Evolutionary conservation across 2,329 filamentous ascomycete species (phyloP).

Genomic region (Cercospora beticola): DNA sequence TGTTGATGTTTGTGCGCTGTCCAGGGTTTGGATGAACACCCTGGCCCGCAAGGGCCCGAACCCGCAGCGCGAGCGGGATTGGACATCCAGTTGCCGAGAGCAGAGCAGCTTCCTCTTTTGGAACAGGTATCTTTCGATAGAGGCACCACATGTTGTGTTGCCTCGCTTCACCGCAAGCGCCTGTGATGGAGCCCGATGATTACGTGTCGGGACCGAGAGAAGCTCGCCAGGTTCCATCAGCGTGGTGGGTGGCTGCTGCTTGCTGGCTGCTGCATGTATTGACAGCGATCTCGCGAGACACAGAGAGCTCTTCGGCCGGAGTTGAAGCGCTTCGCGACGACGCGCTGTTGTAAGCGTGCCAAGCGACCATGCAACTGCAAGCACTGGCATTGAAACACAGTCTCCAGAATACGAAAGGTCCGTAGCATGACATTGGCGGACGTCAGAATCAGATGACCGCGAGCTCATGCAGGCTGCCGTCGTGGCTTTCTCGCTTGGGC

Average conservation of each 20-base stretch:
- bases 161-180: neutral
- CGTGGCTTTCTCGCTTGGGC: slow-evolving; percentile 22
- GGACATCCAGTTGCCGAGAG: slow-evolving; percentile 19
- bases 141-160: neutral
- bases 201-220: slow-evolving; percentile 1
- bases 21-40: neutral
- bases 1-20: neutral
- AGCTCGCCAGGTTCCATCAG: neutral
- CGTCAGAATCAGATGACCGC: slow-evolving; percentile 24
- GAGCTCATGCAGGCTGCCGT: slow-evolving; percentile 24
- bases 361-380: slow-evolving; percentile 19
- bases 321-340: slow-evolving; percentile 11
- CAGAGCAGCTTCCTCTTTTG: neutral
- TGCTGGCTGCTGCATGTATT: neutral
- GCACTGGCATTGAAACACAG: slow-evolving; percentile 19
- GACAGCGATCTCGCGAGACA: neutral
- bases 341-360: slow-evolving; percentile 22
- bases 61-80: slow-evolving; percentile 14
- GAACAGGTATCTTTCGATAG: neutral
- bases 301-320: neutral
- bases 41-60: slow-evolving; percentile 22
- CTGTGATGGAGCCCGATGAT: neutral
- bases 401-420: slow-evolving; percentile 11
- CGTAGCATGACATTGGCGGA: slow-evolving; percentile 32
- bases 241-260: neutral